These are phyloP conservation scores for Rosa rugosa DNA, from an alignment of 306 rosid genomes.

Conservation along the genomic window DNA sequence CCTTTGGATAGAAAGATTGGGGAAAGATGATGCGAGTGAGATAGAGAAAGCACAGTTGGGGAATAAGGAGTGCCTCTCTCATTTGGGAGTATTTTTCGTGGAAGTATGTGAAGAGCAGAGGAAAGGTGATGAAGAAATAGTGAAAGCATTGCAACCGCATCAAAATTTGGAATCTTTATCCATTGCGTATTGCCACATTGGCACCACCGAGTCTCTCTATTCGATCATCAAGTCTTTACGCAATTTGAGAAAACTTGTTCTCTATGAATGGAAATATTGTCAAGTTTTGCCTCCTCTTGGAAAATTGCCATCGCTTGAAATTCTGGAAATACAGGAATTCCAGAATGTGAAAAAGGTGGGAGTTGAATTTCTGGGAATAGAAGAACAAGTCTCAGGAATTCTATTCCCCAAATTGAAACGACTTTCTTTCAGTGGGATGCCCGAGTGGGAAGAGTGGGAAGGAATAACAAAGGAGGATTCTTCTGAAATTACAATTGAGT, in stretches of 20 bases:
- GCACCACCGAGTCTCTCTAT: neutral
- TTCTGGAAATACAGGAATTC: neutral
- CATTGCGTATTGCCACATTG: neutral
- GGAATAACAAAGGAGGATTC: no score
- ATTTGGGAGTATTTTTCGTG: neutral
- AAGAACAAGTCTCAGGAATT: no score
- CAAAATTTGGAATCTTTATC: neutral
- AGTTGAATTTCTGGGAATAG: constrained; percentile 3
- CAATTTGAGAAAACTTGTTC: neutral
- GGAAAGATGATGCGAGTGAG: neutral
- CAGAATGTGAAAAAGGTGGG: neutral
- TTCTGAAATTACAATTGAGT: no score
- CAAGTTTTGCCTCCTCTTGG: constrained; percentile 16
- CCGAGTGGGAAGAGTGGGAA: no score
- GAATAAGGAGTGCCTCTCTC: neutral
- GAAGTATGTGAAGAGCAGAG: neutral
- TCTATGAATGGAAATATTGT: rapidly evolving
- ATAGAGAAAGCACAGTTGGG: neutral
- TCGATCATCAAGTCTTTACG: neutral
- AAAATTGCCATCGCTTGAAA: neutral
- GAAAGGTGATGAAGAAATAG: neutral
- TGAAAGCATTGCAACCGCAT: constrained; percentile 20
- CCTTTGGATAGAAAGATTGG: rapidly evolving
- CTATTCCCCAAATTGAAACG: no score
- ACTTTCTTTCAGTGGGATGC: no score